Conservation (phyloP, 225 moss, liverwort and hornwort species). For the Sphagnum contortum region DNA sequence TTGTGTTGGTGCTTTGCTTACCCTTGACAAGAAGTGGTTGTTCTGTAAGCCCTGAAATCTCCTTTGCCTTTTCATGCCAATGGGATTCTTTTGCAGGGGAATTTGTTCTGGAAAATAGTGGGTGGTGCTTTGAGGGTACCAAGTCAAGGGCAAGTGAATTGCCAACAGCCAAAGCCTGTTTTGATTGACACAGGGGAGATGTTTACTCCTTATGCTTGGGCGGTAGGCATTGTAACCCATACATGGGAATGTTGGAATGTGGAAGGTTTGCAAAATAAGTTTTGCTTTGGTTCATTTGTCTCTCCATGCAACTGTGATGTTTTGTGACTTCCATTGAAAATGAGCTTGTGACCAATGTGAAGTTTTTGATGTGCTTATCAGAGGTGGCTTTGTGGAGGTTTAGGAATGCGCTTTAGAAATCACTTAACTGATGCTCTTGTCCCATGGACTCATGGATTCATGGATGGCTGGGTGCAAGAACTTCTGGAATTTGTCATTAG, state of each 20-base stretch:
- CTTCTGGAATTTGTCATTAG: too few species aligned
- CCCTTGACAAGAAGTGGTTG: background rate
- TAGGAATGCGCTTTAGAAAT: too few species aligned
- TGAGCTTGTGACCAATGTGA: too few species aligned
- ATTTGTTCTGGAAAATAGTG: slow-evolving; percentile 86
- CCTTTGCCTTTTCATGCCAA: background rate
- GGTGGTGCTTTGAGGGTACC: slow-evolving; percentile 70
- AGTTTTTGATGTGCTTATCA: too few species aligned
- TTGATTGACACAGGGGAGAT: slow-evolving; percentile 94
- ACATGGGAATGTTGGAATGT: too few species aligned
- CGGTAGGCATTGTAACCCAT: slow-evolving; percentile 27
- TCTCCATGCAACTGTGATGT: too few species aligned
- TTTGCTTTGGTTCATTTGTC: too few species aligned
- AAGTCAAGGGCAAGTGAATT: slow-evolving; percentile 49
- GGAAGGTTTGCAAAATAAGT: too few species aligned
- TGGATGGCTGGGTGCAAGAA: background rate
- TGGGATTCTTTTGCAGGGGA: slow-evolving; percentile 42
- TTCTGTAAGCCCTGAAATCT: too few species aligned
- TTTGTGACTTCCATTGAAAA: too few species aligned
- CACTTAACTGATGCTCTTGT: too few species aligned
- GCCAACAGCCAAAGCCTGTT: slow-evolving; percentile 90
- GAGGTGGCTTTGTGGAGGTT: too few species aligned
- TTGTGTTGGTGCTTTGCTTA: background rate
- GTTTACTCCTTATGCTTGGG: slow-evolving; percentile 83
- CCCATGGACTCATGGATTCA: background rate